Conservation (phyloP, 768 basidiomycete species). For the Leucocoprinus leucothites region DNA sequence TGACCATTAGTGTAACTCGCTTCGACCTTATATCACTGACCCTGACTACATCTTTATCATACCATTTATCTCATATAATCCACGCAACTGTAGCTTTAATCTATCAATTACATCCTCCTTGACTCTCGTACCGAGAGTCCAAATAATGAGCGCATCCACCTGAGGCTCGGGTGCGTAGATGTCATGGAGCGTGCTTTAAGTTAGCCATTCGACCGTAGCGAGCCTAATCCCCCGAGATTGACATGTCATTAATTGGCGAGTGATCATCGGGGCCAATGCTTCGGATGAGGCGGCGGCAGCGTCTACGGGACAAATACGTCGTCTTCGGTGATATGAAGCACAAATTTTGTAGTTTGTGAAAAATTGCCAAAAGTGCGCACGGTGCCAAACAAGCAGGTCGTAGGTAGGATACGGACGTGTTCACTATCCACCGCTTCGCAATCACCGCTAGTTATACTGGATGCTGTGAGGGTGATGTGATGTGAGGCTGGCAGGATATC, state of each 20-base stretch:
- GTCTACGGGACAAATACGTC: neutral
- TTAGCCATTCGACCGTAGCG: no score
- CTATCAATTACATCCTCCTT: no score
- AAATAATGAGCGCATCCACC: no score
- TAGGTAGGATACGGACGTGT: neutral
- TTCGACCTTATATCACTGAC: neutral
- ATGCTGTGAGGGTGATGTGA: neutral
- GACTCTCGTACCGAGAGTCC: no score
- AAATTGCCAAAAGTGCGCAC: conserved; percentile 4
- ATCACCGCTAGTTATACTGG: neutral
- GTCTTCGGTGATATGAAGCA: conserved; percentile 6
- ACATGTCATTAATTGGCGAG: neutral
- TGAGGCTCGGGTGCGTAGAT: no score
- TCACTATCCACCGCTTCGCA: neutral
- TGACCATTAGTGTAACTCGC: neutral
- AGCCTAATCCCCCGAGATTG: no score
- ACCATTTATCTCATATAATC: neutral
- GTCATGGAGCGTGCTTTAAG: no score
- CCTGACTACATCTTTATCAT: neutral
- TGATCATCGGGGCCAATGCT: neutral
- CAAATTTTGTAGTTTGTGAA: conserved; percentile 2
- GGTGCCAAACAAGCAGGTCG: conserved; percentile 1
- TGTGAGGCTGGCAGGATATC: neutral
- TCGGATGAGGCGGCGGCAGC: neutral
- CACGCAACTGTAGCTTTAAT: no score